Percentiles rank a stretch among this genome's conserved stretches.
Conservation (phyloP, 768 basidiomycete species). For the Megacollybia marginata region DNA sequence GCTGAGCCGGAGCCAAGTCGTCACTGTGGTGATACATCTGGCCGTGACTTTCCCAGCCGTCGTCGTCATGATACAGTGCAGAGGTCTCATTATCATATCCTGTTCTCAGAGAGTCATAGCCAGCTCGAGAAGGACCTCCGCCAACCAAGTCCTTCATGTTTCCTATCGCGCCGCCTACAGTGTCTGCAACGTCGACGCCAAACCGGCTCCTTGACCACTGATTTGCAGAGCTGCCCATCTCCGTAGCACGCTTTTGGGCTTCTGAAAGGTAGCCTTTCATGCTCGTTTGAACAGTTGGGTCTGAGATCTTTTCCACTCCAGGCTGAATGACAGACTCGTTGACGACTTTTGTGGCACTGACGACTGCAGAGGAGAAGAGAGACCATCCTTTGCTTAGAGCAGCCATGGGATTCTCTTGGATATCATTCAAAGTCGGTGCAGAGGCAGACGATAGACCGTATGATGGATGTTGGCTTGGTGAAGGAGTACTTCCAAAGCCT, state of each 20-base stretch:
- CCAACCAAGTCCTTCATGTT: slow-evolving; percentile 52
- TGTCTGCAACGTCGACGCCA: slow-evolving; percentile 82
- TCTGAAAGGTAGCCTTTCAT: slow-evolving; percentile 68
- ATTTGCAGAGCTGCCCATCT: slow-evolving; percentile 59
- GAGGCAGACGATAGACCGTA: slow-evolving; percentile 70
- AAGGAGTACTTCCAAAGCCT: slow-evolving; percentile 87
- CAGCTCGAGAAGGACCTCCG: slow-evolving; percentile 45
- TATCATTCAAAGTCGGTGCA: slow-evolving; percentile 70
- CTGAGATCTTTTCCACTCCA: slow-evolving; percentile 70
- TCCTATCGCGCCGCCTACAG: slow-evolving; percentile 63
- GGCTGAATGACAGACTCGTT: slow-evolving; percentile 89
- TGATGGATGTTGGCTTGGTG: slow-evolving; percentile 57
- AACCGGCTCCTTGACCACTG: slow-evolving; percentile 70
- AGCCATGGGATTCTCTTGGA: slow-evolving; percentile 80
- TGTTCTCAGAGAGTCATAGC: slow-evolving; percentile 41
- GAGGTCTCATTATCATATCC: slow-evolving; percentile 50
- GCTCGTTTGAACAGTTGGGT: slow-evolving; percentile 72
- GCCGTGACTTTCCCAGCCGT: slow-evolving; percentile 40
- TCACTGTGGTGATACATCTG: slow-evolving; percentile 10
- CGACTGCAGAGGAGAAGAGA: slow-evolving; percentile 81
- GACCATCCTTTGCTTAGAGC: slow-evolving; percentile 96
- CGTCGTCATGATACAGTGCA: slow-evolving; percentile 57
- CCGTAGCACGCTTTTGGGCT: slow-evolving; percentile 56
- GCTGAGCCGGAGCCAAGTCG: slow-evolving; percentile 2
- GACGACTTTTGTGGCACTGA: slow-evolving; percentile 70